These are phyloP conservation scores for Kernera saxatilis DNA, from an alignment of 345 rosid genomes.

Conservation along the genomic window DNA sequence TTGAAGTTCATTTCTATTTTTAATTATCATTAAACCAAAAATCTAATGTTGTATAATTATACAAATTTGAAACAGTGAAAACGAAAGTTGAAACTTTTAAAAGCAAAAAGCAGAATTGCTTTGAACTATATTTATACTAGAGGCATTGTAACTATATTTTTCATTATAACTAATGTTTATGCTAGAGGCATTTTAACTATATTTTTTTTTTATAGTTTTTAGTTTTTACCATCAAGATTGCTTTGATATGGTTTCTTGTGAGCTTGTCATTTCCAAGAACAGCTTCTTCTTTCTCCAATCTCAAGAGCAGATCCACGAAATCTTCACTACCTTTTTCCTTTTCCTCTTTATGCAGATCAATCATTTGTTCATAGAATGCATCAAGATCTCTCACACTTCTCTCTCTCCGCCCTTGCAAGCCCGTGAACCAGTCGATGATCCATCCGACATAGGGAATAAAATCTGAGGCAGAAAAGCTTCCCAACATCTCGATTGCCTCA, in stretches of 20 bases:
- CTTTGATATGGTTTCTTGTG: conserved; percentile 31
- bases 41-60: too few species aligned
- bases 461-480: conserved; percentile 38
- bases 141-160: too few species aligned
- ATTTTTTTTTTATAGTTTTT: too few species aligned
- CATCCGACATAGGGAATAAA: conserved; percentile 39
- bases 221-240: conserved; percentile 31
- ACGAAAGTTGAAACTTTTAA: too few species aligned
- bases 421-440: conserved; percentile 39
- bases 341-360: conserved; percentile 38
- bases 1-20: too few species aligned
- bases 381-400: conserved; percentile 37
- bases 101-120: too few species aligned
- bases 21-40: too few species aligned
- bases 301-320: conserved; percentile 27
- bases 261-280: conserved; percentile 22
- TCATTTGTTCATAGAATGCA: conserved; percentile 33
- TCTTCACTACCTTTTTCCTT: conserved; percentile 25
- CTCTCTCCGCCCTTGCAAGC: conserved; percentile 28
- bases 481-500: conserved; percentile 30
- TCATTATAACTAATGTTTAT: too few species aligned
- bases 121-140: too few species aligned
- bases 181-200: too few species aligned
- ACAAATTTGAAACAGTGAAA: too few species aligned
- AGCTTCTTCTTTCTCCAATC: conserved; percentile 22